Evolutionary conservation across 148 eudicot genomes (phyloP), one percentile per base, ranked within the genome.

Genomic region (Vaccinium myrtillus): DNA sequence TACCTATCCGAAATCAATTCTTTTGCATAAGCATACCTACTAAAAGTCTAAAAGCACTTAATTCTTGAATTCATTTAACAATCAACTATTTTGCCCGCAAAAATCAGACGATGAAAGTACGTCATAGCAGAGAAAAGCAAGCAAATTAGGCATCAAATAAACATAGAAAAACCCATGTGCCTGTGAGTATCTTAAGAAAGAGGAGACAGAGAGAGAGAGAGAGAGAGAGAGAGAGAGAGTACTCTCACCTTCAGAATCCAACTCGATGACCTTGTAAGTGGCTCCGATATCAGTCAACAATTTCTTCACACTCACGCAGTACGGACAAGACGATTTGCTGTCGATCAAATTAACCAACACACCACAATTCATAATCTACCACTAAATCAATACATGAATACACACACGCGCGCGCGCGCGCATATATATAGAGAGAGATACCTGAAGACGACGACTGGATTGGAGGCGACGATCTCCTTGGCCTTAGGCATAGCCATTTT

Each of bases 391-490:
- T 19, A 49, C 2, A 58, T n/a, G 5, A 27, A 27, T 4, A 69
- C 8, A 49, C 1, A 30, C 30, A 27, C 30, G 0, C 30, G 0
- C 30, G 0, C 30, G 0, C 30, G 0, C 30, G 30, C 2, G n/a
- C n/a, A n/a, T n/a, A 78, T 23, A 49, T 49, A 79, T 11, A 18
- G 25, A 8, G 55, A 61, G 39, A 79, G 75, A 61, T 81, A 88
- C 98, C 98, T 95, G 94, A 93, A 95, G 79, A 95, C 94, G 81
- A 93, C 92, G 77, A 93, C 97, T 1, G 92, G 84, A 58, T 91
- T 93, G 27, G 97, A 30, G 69, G 95, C 83, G 51, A 91, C 94
- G 49, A 90, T 83, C 51, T 88, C 92, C 83, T 95, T 88, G 10
- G 98, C 94, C 85, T 95, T 95, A 25, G 84, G 77, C 82, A 89